Percentiles rank a stretch among this genome's conserved stretches.
Evolutionary conservation across 208 protist species (phyloP).

Genomic region (Acanthamoeba sp.): DNA sequence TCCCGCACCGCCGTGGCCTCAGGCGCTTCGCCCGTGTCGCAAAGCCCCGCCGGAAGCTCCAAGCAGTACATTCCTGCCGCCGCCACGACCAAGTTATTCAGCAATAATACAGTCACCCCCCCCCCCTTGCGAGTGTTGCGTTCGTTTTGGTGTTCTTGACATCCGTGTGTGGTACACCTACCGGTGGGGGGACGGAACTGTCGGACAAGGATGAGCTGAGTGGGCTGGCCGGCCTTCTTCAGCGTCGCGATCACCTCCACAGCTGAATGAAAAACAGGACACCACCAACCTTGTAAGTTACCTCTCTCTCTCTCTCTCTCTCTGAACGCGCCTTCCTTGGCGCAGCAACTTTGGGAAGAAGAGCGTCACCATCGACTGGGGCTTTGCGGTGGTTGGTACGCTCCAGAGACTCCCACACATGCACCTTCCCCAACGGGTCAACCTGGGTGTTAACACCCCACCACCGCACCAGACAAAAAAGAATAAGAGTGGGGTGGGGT

Average conservation of each 20-base stretch:
- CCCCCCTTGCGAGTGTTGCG: no score
- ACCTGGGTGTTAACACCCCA: no score
- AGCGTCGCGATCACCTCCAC: constrained; percentile 52
- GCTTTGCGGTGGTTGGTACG: constrained; percentile 56
- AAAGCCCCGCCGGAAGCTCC: constrained; percentile 30
- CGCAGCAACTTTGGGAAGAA: background rate
- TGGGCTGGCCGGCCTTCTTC: constrained; percentile 14
- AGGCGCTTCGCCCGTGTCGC: constrained; percentile 16
- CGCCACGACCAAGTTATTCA: background rate
- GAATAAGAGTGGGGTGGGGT: no score
- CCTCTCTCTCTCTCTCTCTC: background rate
- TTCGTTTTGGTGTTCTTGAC: no score
- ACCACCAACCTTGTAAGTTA: background rate
- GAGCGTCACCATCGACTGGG: background rate
- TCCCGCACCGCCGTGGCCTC: constrained; percentile 35
- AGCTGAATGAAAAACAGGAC: background rate
- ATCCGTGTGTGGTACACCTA: background rate
- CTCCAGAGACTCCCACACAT: constrained; percentile 51
- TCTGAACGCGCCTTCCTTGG: no score
- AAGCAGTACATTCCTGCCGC: background rate
- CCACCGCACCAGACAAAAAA: no score
- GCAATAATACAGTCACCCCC: no score
- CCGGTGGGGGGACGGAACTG: constrained; percentile 42
- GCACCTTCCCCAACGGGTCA: constrained; percentile 26
- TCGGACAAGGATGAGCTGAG: constrained; percentile 19